phyloP scores from a whole-genome alignment of 78 protist species.

The Dictyostelium firmibasis region DNA sequence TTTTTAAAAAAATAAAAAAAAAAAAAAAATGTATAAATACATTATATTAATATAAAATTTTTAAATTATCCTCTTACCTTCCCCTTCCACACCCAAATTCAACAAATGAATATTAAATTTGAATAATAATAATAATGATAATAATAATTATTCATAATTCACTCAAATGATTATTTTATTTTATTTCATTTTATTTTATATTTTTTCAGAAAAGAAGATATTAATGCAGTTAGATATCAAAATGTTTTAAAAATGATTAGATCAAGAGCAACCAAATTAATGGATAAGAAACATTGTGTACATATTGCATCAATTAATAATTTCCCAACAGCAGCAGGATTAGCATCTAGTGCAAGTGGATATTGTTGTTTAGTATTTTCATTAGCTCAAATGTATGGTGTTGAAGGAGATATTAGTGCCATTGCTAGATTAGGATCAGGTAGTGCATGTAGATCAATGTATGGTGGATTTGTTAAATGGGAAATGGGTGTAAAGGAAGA shows the following conservation, averaged over 20 bases:
- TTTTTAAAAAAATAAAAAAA: too few relatives aligned
- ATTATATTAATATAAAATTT: too few relatives aligned
- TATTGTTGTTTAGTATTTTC: conserved; percentile 89
- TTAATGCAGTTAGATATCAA: conserved; percentile 62
- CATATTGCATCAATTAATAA: conserved; percentile 92
- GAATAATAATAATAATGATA: too few relatives aligned
- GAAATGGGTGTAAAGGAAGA: conserved; percentile 85
- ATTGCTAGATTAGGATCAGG: conserved; percentile 97
- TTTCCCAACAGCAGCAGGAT: conserved; percentile 99
- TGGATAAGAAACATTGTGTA: conserved; percentile 66
- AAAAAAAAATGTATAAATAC: too few relatives aligned
- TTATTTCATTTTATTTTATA: too few relatives aligned
- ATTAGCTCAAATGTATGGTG: conserved; percentile 76
- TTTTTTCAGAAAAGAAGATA: conserved; percentile 46
- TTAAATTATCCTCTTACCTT: too few relatives aligned
- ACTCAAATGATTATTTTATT: too few relatives aligned
- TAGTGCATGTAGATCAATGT: conserved; percentile 96
- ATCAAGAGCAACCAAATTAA: conserved; percentile 54
- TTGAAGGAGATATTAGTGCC: conserved; percentile 77
- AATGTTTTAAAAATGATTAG: conserved; percentile 73
- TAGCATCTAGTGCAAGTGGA: conserved; percentile 99
- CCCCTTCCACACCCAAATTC: too few relatives aligned
- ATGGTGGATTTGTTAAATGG: conserved; percentile 99
- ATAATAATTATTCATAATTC: too few relatives aligned
- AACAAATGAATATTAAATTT: too few relatives aligned